Evolutionary conservation across 305 asterid genomes (phyloP), one percentile per base, ranked within the genome.

Genomic region (Solanum hybrid): DNA sequence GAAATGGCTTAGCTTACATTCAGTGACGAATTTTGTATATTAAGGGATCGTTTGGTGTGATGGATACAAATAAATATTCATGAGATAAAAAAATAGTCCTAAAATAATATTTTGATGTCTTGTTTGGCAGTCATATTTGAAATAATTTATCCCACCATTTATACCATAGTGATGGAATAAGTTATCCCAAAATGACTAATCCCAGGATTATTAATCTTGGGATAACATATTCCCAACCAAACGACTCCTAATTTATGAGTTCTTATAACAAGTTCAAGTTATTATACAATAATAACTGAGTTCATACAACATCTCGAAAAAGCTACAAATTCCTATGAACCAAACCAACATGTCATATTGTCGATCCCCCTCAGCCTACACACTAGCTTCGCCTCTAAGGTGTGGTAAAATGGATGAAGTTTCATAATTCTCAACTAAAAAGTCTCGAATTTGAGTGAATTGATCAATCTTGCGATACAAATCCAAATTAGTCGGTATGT

Each of bases 391-490:
- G 12, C 37, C 9, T 4, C 0, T 73, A 7, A 14, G 3, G 3
- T 75, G 7, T 75, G 13, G 15, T 34, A 8, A 34, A 4, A 77
- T 19, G 15, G 2, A 32, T 32, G 5, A 15, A 3, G 2, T 32
- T 77, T 77, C 15, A 34, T 19, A 2, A 77, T 34, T 19, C 10
- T 77, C 2, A 77, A 34, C 0, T 1, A 77, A 1, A 19, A 34
- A 4, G 0, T 34, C 0, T 77, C 0, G 0, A 34, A 1, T 34
- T 77, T 0, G 8, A 77, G 0, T 19, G 0, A 76, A 17, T 34
- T 2, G 2, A 22, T 17, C 6, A 34, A 2, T 0, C 0, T 32
- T 2, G 2, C 0, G 0, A 77, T 34, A 1, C 7, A 5, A 71
- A 64, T 11, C 4, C 29, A 2, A 4, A 88, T 85, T 86, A 77